Base-by-base conservation (phyloP, 164 flowering plant genomes). In the Echeveria elegans region DNA sequence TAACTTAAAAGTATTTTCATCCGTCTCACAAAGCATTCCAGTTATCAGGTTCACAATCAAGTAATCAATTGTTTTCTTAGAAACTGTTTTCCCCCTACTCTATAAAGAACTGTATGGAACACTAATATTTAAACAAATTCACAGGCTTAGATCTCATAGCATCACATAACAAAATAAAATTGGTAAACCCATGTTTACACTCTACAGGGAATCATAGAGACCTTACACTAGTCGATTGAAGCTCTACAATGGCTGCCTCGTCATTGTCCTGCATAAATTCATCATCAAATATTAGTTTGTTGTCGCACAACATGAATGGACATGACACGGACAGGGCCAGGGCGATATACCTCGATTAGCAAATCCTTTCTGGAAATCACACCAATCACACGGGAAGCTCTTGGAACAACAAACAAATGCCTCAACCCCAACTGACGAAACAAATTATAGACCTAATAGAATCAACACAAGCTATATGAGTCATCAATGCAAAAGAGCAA, bases 181-280 rank as follows among this genome's bases (percentile, higher is more conserved):
- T 37, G n/a, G 26, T 40, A 28, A 19, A 43, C 66, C n/a, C 37
- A 71, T 23, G 69, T 38, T n/a, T n/a, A n/a, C n/a, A n/a, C n/a
- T n/a, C 70, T 71, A 78, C 64, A 69, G 70, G 73, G 83, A 74
- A 78, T 81, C 76, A 74, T 71, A 84, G 90, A 83, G 97, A 91
- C 98, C 98, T 94, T 94, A 91, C 92, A 88, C 93, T 89, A 77
- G 96, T 83, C 75, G 97, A 85, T 78, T 89, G 96, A 64, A 94
- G 90, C 82, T 94, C 98, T 78, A 87, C 30, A 18, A 72, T 56
- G 23, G 77, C 47, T 1, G 85, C 65, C 67, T 86, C 95, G 67
- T 83, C 96, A 71, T 69, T 75, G 45, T 86, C 97, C 98, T 94
- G 84, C 76, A 76, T 19, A n/a, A 71, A 69, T 32, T 36, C 29